Evolutionary conservation across 352 stramenopile genomes (phyloP), one percentile per base, ranked within the genome.

Genomic region (Phytophthora pistaciae): DNA sequence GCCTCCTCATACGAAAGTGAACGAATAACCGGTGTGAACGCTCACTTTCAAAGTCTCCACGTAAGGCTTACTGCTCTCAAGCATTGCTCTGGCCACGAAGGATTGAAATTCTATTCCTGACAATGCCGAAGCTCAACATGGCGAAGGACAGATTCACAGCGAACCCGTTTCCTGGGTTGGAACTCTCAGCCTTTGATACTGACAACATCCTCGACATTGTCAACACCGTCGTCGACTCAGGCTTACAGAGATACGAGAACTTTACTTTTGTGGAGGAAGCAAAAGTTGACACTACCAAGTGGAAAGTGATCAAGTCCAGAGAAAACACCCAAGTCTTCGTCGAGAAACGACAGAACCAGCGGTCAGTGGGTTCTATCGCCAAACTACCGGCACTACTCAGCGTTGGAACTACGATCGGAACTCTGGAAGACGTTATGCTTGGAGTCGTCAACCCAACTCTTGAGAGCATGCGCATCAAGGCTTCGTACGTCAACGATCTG

Each of bases 181-280:
- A 40, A 1, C 68, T 80, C n/a, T 58, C 68, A 20, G n/a, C 27
- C 4, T 13, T 4, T 10, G 64, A 77, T 53, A 27, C 56, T 13
- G 56, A 60, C 16, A 64, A 60, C 11, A 58, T 78, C n/a, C 64
- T 69, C 5, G 48, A 69, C 8, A 66, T 74, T 13, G 69, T 72
- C 44, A 72, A 77, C 53, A 72, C 53, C 0, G 62, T 78, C 31
- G 56, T 77, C 3, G 53, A 74, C 36, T 38, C 69, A 8, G 62
- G 60, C 52, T 55, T 75, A 5, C 53, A 69, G 52, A 31, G 64
- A 1, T 77, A 72, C 44, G 64, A 75, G 21, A 65, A 72, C 31
- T 83, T 83, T 27, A 66, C 73, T 53, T 59, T 21, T 6, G 65
- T 75, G n/a, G 70, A 75, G 14, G 65, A 79, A 21, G 75, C 75